Conservation (phyloP, 306 rosid genomes). For the Ceratonia siliqua region DNA sequence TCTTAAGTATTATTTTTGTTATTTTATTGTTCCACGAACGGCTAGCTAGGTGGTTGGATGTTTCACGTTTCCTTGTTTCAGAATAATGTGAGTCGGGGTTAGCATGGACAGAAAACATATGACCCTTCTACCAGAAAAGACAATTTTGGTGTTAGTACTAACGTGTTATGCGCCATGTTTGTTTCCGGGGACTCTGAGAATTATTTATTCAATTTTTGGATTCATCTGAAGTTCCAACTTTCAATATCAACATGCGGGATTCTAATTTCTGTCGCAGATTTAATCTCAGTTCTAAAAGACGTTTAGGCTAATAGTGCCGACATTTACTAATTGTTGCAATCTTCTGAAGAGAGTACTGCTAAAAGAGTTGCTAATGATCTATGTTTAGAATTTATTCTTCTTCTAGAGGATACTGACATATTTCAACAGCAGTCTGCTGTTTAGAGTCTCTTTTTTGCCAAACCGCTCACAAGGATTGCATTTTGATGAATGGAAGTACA, state of each 20-base stretch:
- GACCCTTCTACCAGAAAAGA: constrained; percentile 2
- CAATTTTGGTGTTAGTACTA: constrained; percentile 30
- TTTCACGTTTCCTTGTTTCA: constrained; percentile 21
- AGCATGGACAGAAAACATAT: not conserved
- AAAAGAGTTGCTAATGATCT: not conserved
- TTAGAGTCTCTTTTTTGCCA: not conserved
- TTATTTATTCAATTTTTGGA: constrained; percentile 3
- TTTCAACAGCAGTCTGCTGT: not conserved
- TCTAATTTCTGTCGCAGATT: constrained; percentile 12
- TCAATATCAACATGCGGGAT: not conserved
- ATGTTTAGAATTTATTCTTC: not conserved
- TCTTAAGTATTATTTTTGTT: not conserved
- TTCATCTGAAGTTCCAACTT: not conserved
- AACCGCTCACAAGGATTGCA: not conserved
- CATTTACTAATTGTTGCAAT: not conserved
- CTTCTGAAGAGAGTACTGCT: not conserved
- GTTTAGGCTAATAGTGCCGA: not conserved
- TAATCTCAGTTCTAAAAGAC: not conserved
- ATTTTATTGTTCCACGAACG: not conserved
- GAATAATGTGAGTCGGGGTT: constrained; percentile 26
- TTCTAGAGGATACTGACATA: not conserved
- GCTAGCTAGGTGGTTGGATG: not conserved
- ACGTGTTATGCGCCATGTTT: not conserved
- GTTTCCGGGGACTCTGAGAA: not conserved
- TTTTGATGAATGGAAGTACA: not conserved